Evolutionary conservation across 306 rosid species (phyloP).

Genomic region (Trifolium fragiferum): DNA sequence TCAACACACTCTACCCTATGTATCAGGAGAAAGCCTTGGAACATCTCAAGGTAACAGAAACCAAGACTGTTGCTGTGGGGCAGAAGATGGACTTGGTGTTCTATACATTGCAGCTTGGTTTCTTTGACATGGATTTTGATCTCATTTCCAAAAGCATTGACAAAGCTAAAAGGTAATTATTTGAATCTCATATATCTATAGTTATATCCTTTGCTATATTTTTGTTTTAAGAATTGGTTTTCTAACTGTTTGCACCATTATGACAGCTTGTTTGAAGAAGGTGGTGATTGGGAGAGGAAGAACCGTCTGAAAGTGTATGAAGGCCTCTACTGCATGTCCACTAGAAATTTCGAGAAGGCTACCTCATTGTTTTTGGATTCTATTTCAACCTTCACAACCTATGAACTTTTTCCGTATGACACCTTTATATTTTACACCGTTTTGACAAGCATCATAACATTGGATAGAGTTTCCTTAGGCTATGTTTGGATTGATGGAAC

Average conservation of each 20-base stretch:
- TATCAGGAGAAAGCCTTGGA: conserved; percentile 87
- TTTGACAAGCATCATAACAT: conserved; percentile 86
- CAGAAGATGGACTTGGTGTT: conserved; percentile 98
- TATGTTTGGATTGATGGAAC: no score
- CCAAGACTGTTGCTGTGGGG: conserved; percentile 97
- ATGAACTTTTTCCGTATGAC: conserved; percentile 86
- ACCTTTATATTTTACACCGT: conserved; percentile 93
- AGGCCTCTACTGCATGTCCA: conserved; percentile 91
- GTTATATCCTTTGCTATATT: conserved; percentile 23
- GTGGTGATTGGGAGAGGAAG: conserved; percentile 99
- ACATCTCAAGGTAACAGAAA: conserved; percentile 89
- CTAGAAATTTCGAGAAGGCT: conserved; percentile 92
- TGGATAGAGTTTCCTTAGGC: conserved; percentile 96
- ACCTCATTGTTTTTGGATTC: conserved; percentile 86
- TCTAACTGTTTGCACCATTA: conserved; percentile 43
- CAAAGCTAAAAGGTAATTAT: conserved; percentile 75
- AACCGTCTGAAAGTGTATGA: conserved; percentile 93
- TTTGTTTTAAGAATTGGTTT: conserved; percentile 25
- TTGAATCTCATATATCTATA: background rate
- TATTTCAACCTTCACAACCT: conserved; percentile 94
- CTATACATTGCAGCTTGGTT: conserved; percentile 87
- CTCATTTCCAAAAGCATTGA: conserved; percentile 95
- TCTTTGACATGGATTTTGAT: conserved; percentile 96
- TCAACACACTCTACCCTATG: conserved; percentile 35
- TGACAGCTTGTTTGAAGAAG: conserved; percentile 96